phyloP scores from a whole-genome alignment of 2,329 filamentous ascomycete species.

The Zymoseptoria tritici region DNA sequence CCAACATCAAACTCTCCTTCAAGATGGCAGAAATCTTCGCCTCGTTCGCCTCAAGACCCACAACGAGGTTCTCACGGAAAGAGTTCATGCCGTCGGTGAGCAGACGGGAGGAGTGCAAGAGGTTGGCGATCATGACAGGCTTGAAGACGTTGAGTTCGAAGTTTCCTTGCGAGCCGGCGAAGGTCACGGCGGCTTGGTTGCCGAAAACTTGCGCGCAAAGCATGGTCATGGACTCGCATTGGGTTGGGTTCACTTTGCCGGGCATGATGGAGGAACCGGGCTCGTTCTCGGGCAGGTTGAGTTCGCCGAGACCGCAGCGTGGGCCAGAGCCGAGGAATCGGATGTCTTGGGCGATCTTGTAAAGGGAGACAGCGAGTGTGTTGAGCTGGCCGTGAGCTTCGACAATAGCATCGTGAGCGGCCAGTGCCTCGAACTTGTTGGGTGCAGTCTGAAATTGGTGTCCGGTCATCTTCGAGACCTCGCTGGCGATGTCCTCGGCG shows the following conservation, averaged over 20 bases:
- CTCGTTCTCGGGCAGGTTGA: conserved; percentile 93
- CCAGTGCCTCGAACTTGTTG: conserved; percentile 98
- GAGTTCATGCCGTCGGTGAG: conserved; percentile 88
- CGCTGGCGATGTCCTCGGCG: conserved; percentile 81
- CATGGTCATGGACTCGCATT: conserved; percentile 97
- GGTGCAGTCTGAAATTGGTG: conserved; percentile 91
- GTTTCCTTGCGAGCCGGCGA: conserved; percentile 94
- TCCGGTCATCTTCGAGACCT: conserved; percentile 88
- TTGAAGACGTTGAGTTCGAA: conserved; percentile 99
- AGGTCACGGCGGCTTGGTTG: conserved; percentile 87
- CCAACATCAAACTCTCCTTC: conserved; percentile 96
- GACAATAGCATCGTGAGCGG: conserved; percentile 90
- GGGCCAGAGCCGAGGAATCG: conserved; percentile 94
- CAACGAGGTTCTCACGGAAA: conserved; percentile 89
- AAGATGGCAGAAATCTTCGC: conserved; percentile 81
- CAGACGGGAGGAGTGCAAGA: conserved; percentile 84
- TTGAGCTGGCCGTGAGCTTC: conserved; percentile 91
- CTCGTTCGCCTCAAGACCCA: conserved; percentile 85
- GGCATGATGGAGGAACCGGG: conserved; percentile 98
- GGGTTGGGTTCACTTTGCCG: conserved; percentile 97
- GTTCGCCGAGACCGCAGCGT: conserved; percentile 89
- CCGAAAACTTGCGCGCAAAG: conserved; percentile 96
- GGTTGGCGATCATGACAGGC: conserved; percentile 88
- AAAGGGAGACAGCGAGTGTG: conserved; percentile 82
- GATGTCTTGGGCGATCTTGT: conserved; percentile 98